phyloP scores from a whole-genome alignment of 305 asterid genomes.

The Withania somnifera region DNA sequence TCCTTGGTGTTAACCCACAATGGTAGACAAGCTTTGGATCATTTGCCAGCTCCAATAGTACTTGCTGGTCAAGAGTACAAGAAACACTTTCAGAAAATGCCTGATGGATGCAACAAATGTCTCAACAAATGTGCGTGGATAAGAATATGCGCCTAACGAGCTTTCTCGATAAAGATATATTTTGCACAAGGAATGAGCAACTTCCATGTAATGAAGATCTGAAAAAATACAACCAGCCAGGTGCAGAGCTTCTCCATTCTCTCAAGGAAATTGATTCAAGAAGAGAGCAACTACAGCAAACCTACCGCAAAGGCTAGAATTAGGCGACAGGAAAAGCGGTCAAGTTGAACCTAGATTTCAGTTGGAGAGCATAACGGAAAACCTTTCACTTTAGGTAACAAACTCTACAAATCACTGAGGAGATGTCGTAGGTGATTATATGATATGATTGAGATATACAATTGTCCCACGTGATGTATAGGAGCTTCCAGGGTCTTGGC shows the following conservation, averaged over 20 bases:
- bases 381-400: not conserved
- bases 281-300: not conserved
- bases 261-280: not conserved
- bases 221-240: not conserved
- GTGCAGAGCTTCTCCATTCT: not conserved
- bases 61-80: constrained; percentile 39
- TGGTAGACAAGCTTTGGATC: constrained; percentile 95
- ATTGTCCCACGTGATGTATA: not conserved
- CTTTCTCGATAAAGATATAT: not conserved
- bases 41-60: constrained; percentile 63
- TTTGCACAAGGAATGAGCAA: not conserved
- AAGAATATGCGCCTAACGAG: not conserved
- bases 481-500: not conserved
- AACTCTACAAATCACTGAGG: not conserved
- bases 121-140: not conserved
- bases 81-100: constrained; percentile 2
- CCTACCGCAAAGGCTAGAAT: not conserved
- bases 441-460: not conserved
- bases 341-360: not conserved
- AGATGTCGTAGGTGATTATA: not conserved
- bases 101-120: constrained; percentile 3
- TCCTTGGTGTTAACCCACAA: constrained; percentile 88
- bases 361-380: not conserved
- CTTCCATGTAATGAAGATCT: not conserved
- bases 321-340: not conserved